Evolutionary conservation across 2,329 filamentous ascomycete genomes (phyloP).

Genomic region (Neocatenulostroma microsporum): DNA sequence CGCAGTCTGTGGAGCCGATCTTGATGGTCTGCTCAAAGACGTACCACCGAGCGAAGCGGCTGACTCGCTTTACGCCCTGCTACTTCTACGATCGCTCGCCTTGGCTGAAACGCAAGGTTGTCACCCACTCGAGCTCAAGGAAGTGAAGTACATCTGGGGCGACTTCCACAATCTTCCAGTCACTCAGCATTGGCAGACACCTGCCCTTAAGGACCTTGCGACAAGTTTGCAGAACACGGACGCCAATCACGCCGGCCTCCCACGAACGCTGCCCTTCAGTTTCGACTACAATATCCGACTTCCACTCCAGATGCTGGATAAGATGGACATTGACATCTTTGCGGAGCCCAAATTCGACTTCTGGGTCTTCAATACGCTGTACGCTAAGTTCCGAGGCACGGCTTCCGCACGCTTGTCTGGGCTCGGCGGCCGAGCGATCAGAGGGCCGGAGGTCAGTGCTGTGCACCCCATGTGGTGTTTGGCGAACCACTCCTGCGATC

Average conservation of each 20-base stretch:
- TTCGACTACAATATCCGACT: constrained; percentile 68
- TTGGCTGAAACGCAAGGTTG: constrained; percentile 53
- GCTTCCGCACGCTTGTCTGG: constrained; percentile 73
- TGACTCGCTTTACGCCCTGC: constrained; percentile 52
- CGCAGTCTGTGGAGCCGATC: constrained; percentile 48
- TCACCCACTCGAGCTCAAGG: constrained; percentile 53
- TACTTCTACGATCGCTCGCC: constrained; percentile 52
- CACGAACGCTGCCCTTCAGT: constrained; percentile 64
- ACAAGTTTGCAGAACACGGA: too few relatives aligned
- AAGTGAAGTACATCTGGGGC: constrained; percentile 59
- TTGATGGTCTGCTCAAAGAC: constrained; percentile 53
- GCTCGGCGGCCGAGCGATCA: constrained; percentile 45
- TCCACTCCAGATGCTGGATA: constrained; percentile 70
- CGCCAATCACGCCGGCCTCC: constrained; percentile 19
- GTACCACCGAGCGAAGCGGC: constrained; percentile 51
- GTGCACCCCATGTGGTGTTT: constrained; percentile 95
- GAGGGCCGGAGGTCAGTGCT: constrained; percentile 81
- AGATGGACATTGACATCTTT: constrained; percentile 77
- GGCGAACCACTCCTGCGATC: constrained; percentile 92
- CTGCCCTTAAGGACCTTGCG: not conserved
- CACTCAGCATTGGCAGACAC: not conserved
- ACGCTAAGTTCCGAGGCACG: constrained; percentile 86
- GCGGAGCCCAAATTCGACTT: constrained; percentile 54
- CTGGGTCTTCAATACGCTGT: constrained; percentile 86
- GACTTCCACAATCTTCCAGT: constrained; percentile 44